Conservation (phyloP, 352 stramenopile species). For the Stephanocyclus meneghinianus region DNA sequence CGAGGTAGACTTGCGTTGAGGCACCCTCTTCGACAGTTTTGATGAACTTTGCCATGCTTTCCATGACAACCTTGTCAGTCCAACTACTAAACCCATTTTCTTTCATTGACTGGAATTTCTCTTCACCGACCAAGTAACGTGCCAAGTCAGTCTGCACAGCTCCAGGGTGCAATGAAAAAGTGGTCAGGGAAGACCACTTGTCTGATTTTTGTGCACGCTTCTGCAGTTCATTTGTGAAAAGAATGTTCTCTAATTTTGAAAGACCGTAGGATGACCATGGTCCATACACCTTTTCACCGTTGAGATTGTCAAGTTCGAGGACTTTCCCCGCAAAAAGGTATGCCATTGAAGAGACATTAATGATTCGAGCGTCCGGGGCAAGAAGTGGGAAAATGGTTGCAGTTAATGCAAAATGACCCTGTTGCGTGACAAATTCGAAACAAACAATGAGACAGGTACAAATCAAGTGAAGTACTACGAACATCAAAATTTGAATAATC, state of each 20-base stretch:
- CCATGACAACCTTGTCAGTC: slow-evolving; percentile 51
- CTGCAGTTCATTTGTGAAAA: slow-evolving; percentile 90
- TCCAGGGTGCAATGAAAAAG: slow-evolving; percentile 84
- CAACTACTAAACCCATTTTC: slow-evolving; percentile 52
- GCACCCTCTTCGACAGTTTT: slow-evolving; percentile 65
- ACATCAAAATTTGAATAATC: neutral
- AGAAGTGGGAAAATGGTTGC: slow-evolving; percentile 45
- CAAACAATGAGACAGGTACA: slow-evolving; percentile 4
- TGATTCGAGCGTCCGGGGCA: slow-evolving; percentile 40
- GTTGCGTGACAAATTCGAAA: neutral
- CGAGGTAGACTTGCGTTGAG: slow-evolving; percentile 54
- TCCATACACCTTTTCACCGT: slow-evolving; percentile 62
- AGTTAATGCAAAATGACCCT: slow-evolving; percentile 61
- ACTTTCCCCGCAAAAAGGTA: slow-evolving; percentile 52
- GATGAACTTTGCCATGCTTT: slow-evolving; percentile 48
- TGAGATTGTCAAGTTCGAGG: slow-evolving; percentile 54
- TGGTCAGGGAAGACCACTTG: slow-evolving; percentile 61
- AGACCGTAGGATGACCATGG: slow-evolving; percentile 85
- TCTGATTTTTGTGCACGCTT: slow-evolving; percentile 73
- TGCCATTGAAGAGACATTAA: slow-evolving; percentile 50
- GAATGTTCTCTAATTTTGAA: slow-evolving; percentile 90
- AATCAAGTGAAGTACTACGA: too few relatives aligned
- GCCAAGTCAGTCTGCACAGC: slow-evolving; percentile 81
- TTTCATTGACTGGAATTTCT: slow-evolving; percentile 59
- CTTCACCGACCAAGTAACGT: slow-evolving; percentile 57